phyloP scores from a whole-genome alignment of 129 eudicot genomes.

The Flaveria bidentis region DNA sequence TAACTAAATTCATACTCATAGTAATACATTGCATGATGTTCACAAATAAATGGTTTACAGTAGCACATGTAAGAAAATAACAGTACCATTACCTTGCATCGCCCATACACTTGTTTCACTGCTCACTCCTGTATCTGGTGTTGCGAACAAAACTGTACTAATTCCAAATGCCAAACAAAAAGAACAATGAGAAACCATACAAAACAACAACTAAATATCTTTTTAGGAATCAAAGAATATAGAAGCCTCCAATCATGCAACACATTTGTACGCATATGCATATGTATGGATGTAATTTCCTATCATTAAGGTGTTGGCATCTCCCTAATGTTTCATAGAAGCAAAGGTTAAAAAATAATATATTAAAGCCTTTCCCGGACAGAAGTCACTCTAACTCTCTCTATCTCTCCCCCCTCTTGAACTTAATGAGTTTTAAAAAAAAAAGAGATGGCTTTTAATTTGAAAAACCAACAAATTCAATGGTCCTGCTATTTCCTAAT shows the following conservation, averaged over 20 bases:
- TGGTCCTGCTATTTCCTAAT: too few species aligned
- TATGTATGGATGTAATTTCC: background rate
- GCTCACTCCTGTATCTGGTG: conserved; percentile 74
- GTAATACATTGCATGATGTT: background rate
- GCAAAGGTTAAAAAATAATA: too few species aligned
- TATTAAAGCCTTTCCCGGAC: too few species aligned
- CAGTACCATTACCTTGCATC: conserved; percentile 64
- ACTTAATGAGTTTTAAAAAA: too few species aligned
- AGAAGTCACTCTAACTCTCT: too few species aligned
- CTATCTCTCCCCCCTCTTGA: too few species aligned
- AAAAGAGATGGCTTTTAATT: too few species aligned
- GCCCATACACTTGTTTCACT: conserved; percentile 86
- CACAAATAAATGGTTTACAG: background rate
- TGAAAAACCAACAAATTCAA: too few species aligned
- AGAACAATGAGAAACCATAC: conserved; percentile 33
- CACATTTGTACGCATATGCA: background rate
- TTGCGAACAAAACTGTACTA: conserved; percentile 52
- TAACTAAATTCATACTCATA: background rate
- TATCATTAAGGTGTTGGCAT: too few species aligned
- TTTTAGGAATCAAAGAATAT: background rate
- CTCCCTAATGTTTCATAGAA: too few species aligned
- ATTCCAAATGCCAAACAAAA: conserved; percentile 36
- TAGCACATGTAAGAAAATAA: background rate
- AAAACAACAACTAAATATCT: background rate
- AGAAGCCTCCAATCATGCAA: conserved; percentile 3